Conservation (phyloP, 2,329 filamentous ascomycete species). For the Sphaerulina vaccinii region DNA sequence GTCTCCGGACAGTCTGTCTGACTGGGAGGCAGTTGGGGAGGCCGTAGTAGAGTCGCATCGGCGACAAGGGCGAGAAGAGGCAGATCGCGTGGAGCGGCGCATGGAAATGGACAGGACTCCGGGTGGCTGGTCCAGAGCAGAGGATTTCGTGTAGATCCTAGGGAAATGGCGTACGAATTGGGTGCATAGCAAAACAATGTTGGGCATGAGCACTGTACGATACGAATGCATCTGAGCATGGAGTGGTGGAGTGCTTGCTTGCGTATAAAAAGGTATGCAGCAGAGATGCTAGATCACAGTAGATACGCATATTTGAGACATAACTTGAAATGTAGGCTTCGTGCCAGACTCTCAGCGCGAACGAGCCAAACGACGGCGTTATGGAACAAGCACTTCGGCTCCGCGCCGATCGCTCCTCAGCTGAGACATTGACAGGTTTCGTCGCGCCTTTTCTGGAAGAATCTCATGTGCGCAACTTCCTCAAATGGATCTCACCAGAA, state of each 20-base stretch:
- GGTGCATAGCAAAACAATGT: conserved; percentile 9
- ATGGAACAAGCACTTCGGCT: too few species aligned
- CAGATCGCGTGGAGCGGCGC: conserved; percentile 6
- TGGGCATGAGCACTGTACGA: conserved; percentile 13
- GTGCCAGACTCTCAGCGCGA: not conserved
- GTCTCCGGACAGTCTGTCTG: conserved; percentile 1
- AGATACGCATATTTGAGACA: conserved; percentile 10
- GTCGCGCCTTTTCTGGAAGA: too few species aligned
- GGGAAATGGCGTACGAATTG: conserved; percentile 7
- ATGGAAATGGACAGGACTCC: conserved; percentile 1
- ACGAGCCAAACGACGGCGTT: too few species aligned
- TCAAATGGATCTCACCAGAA: too few species aligned
- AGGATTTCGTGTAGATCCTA: conserved; percentile 14
- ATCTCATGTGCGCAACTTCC: too few species aligned
- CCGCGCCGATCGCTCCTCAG: too few species aligned
- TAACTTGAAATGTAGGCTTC: not conserved
- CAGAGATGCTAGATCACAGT: conserved; percentile 10
- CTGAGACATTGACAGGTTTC: too few species aligned
- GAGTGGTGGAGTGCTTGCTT: conserved; percentile 1
- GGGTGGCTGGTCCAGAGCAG: not conserved
- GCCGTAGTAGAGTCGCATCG: conserved; percentile 1
- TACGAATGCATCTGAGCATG: conserved; percentile 15
- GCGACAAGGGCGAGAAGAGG: not conserved
- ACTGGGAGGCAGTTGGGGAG: conserved; percentile 4
- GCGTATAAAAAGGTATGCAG: conserved; percentile 7